Base-by-base conservation (phyloP, 352 stramenopile genomes). In the Aphanomyces euteiches region DNA sequence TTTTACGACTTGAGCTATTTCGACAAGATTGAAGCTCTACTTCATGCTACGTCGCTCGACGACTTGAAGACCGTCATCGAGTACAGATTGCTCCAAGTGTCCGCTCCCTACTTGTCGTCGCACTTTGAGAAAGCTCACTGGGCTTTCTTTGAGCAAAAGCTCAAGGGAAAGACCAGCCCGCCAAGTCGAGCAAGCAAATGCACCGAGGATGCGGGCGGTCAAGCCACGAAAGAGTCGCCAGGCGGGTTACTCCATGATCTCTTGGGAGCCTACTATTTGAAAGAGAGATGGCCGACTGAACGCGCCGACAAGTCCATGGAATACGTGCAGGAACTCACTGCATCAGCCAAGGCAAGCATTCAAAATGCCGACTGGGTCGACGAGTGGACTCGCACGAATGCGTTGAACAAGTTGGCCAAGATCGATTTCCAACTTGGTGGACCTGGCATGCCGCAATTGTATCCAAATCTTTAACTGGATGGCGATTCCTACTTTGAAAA, bases 241-340 rank as follows among this genome's bases (percentile, higher is more conserved):
- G n/a, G n/a, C n/a, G n/a, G n/a, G n/a, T n/a, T n/a, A 57, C 63
- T 98, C n/a, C 89, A 89, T 38, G 88, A 96, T 70, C 81, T 91
- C 61, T 59, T 98, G 40, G 90, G 90, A 2, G 80, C 95, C 69
- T 79, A 96, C 43, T 98, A 96, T 72, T 93, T 94, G 77, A 73
- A 78, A 36, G 77, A 88, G 21, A 85, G 95, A 54, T 98, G 97
- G 8, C 8, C 8, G 8, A 48, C 8, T 15, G 43, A 8, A 48
- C 8, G 8, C 8, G 43, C 43, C 8, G 43, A 8, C 8, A 15
- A 48, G 8, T 8, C 43, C 8, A 15, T 15, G 8, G 8, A 15
- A 8, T 15, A 15, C 43, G 43, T 48, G 8, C 43, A 15, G 8
- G 8, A 48, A 48, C 15, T 48, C 8, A 40, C 47, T 8, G 17